Evolutionary conservation across 495 filamentous ascomycete species (phyloP), one percentile per base, ranked within the genome.

Genomic region (Platismatia glauca): DNA sequence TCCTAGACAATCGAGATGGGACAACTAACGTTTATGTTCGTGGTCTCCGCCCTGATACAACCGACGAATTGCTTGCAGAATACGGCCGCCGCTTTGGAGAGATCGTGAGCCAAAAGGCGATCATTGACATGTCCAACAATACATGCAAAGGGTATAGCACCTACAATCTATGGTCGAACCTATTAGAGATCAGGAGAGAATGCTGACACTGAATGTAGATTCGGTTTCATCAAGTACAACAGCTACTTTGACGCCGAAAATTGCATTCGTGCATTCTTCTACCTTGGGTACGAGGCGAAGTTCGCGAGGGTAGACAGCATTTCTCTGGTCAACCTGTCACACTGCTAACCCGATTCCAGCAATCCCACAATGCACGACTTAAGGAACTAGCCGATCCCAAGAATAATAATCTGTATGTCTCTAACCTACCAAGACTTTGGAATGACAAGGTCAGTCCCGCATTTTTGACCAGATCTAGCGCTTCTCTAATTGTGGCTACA

Each of bases 1-100:
- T 90, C 68, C 78, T 97, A 55, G 88, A 95, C 72, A 97, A 97
- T 67, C 87, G 88, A 43, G 89, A 84, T 71, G 88, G 77, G 68
- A 92, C 82, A 79, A 97, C 82, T 57, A 99, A 99, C 67, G 93
- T 99, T 65, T 99, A 99, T 76, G 95, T 99, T 63, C 88, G 94
- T 59, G 94, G 94, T 20, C 85, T 99, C 57, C 89, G 90, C 53
- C 95, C 95, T 0, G 89, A 94, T 67, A 97, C 93, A 0, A 91
- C 93, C 57, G 94, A 99, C 71, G 89, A 95, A 56, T 87, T 93
- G 70, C 77, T 99, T 48, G 81, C 88, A 61, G 77, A 78, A 20
- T 97, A 94, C 77, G 89, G 91, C 20, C 78, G 81, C 63, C 86
- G 92, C 41, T 99, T 97, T 69, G 95, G 94, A 46, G 84, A 84